Base-by-base conservation (phyloP, 768 basidiomycete species). In the Polyporus arcularius region DNA sequence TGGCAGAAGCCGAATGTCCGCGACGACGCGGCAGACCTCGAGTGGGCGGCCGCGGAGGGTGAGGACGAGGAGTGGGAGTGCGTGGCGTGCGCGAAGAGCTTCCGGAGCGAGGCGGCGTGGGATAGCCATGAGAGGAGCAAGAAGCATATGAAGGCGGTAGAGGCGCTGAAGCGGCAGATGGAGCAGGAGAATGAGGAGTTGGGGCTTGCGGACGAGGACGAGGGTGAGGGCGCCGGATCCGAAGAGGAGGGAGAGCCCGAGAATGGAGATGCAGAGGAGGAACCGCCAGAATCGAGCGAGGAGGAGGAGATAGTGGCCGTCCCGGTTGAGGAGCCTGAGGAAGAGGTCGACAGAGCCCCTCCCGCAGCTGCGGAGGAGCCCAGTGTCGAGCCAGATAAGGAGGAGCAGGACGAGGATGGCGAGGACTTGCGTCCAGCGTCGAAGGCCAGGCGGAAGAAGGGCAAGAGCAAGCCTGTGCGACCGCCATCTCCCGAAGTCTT, bases 51-150 rank as follows among this genome's bases (percentile, higher is more conserved):
- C 8, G 89, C 82, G 2, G 90, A 89, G 70, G 86, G 85, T 26
- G 85, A 84, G 31, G 83, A 88, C 59, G 75, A 82, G 4, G 90
- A 91, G 70, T 94, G 90, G 88, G 95, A 96, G 71, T 99, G 97
- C 68, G 88, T 98, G n/a, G 96, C 88, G 8, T 99, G 97, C 68
- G 80, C 83, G 31, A 98, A 97, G 77, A 80, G 82, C 0, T 98
- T 98, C 71, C 78, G 88, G 68, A 94, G 89, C 64, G 95, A 98
- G 67, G 92, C 93, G 0, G 92, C 94, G 4, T 99, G 96, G 96
- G 81, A 88, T 66, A 98, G 94, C 72, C 97, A 98, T 64, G 97
- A 98, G 73, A 80, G 95, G 65, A 97, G 95, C 73, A 90, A 90
- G 75, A 97, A 94, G 73, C 97, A 99, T 68, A 71, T 91, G 71